Conservation (phyloP, 306 rosid genomes). For the Adenanthera pavonina region DNA sequence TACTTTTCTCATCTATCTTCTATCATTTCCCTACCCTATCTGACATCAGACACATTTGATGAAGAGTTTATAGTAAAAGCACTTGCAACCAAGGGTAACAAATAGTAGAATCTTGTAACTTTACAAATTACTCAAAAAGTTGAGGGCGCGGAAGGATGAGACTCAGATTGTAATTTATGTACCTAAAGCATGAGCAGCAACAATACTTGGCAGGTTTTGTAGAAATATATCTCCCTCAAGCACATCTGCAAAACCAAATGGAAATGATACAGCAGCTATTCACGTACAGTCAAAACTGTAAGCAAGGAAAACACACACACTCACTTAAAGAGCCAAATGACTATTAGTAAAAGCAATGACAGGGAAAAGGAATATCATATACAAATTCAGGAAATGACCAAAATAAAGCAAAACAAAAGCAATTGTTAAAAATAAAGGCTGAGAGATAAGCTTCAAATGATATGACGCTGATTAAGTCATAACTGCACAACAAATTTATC, state of each 20-base stretch:
- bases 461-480: neutral
- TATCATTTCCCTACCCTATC: too few species aligned
- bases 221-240: constrained; percentile 97
- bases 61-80: constrained; percentile 2
- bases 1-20: too few species aligned
- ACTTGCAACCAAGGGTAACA: constrained; percentile 33
- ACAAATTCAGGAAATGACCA: neutral
- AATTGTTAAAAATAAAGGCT: neutral
- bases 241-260: constrained; percentile 60
- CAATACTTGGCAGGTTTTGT: constrained; percentile 92
- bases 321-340: constrained; percentile 14
- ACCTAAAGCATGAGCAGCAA: constrained; percentile 95
- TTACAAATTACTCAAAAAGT: constrained; percentile 15
- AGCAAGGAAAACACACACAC: neutral
- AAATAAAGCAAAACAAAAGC: neutral
- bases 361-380: neutral
- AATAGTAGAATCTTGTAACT: constrained; percentile 18
- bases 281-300: constrained; percentile 19
- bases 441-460: neutral
- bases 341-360: constrained; percentile 4
- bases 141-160: neutral
- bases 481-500: neutral
- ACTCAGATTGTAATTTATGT: constrained; percentile 26
- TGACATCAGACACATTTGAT: neutral
- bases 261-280: constrained; percentile 31